These are phyloP conservation scores for Eudorina sp. DNA, from an alignment of 139 green algal genomes.

Conservation along the genomic window DNA sequence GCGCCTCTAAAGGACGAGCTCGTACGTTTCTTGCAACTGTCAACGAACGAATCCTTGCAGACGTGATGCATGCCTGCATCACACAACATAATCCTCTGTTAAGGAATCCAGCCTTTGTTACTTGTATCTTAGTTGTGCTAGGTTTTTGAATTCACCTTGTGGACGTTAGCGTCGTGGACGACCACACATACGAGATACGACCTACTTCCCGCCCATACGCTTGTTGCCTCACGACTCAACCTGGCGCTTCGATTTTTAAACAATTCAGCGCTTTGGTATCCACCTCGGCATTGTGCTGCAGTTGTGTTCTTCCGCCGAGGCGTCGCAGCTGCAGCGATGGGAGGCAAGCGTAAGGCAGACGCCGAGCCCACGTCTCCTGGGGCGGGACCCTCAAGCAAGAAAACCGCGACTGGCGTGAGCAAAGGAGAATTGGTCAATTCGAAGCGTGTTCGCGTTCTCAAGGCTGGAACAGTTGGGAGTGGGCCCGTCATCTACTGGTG, in stretches of 20 bases:
- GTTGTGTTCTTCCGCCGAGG: not conserved
- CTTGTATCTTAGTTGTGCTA: too few species aligned
- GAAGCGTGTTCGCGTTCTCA: slow-evolving; percentile 72
- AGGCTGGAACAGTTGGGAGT: slow-evolving; percentile 51
- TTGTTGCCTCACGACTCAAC: not conserved
- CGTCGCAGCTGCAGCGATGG: slow-evolving; percentile 27
- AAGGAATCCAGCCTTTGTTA: too few species aligned
- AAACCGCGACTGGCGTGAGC: not conserved
- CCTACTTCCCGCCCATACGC: not conserved
- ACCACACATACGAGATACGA: slow-evolving; percentile 14
- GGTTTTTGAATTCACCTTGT: too few species aligned
- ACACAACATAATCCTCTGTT: too few species aligned
- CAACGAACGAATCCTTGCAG: too few species aligned
- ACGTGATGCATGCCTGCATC: too few species aligned
- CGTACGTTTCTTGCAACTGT: too few species aligned
- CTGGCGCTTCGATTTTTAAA: not conserved
- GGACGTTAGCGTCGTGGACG: too few species aligned
- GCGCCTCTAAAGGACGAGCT: too few species aligned
- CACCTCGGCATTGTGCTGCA: not conserved
- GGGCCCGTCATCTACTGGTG: slow-evolving; percentile 88
- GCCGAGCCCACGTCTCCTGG: not conserved
- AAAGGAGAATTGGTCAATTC: slow-evolving; percentile 66
- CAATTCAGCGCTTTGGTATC: not conserved
- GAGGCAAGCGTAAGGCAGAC: slow-evolving; percentile 52
- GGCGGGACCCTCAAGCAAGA: not conserved